phyloP scores from a whole-genome alignment of 1,284 basidiomycete genomes.

The Chondrostereum purpureum region DNA sequence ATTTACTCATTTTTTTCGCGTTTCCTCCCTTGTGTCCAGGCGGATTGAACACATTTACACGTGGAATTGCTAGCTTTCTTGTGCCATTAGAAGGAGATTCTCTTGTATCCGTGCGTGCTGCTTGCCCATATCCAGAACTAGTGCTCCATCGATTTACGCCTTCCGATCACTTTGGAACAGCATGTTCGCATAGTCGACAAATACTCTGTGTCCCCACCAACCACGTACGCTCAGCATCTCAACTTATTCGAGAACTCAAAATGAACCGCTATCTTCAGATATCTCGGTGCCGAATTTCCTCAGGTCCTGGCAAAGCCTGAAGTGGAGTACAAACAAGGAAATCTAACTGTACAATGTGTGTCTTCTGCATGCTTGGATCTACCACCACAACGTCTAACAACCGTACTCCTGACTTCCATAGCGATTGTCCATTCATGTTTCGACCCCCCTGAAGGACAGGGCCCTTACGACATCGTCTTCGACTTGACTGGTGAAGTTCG shows the following conservation, averaged over 20 bases:
- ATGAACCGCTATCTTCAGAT: conserved; percentile 49
- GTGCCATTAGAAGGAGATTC: conserved; percentile 58
- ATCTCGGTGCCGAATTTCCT: conserved; percentile 74
- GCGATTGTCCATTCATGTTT: conserved; percentile 62
- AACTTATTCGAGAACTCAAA: conserved; percentile 7
- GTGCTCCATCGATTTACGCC: conserved; percentile 1
- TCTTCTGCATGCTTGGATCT: conserved; percentile 11
- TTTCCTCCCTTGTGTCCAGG: too few relatives aligned
- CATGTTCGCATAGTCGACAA: conserved; percentile 79
- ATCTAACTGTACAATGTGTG: conserved; percentile 68
- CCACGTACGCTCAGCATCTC: conserved; percentile 53
- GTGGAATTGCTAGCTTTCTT: conserved; percentile 56
- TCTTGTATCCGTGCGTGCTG: conserved; percentile 66
- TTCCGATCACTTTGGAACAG: conserved; percentile 29
- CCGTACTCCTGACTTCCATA: conserved; percentile 22
- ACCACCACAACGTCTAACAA: conserved; percentile 7
- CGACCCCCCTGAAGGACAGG: conserved; percentile 59
- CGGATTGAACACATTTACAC: conserved; percentile 70
- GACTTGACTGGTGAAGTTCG: conserved; percentile 79
- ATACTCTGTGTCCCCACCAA: conserved; percentile 78
- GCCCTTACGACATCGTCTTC: conserved; percentile 69
- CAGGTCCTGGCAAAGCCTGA: conserved; percentile 57
- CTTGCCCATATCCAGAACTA: conserved; percentile 4
- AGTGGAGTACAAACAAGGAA: conserved; percentile 81
- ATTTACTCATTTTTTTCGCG: conserved; percentile 10